Evolutionary conservation across 2,329 filamentous ascomycete genomes (phyloP), one percentile per base, ranked within the genome.

Genomic region (Fusarium agapanthi): DNA sequence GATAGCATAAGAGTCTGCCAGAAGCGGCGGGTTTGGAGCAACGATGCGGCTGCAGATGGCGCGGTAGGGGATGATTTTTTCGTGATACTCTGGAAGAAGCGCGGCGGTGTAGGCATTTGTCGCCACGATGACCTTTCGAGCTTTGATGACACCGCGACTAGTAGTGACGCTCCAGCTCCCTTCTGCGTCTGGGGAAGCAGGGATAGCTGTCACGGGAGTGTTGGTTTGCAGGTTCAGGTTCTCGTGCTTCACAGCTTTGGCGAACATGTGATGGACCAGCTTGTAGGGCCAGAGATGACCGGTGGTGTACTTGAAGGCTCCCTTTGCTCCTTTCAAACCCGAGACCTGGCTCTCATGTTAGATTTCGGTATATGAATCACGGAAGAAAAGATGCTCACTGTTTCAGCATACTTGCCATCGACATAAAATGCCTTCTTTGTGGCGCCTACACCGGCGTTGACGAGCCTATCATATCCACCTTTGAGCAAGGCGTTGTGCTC

Each of bases 41-140:
- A 79, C 76, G 65, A 81, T 79, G 7, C 73, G 75, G 38, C 78
- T 80, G 63, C 80, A 81, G 6, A 79, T 80, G 7, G 88, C 91
- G 4, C 71, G 63, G 34, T 73, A 73, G 0, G 91, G 91, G 14
- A 92, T 85, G 65, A 93, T 92, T 22, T 88, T 86, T 65, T 87
- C 84, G 10, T 83, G 79, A 75, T 91, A 92, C 28, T 47, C 62
- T 13, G 57, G 62, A 4, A 65, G 57, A 48, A 65, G 62, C 2
- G 62, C 48, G 5, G 40, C 40, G 13, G 62, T 65, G n/a, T 65
- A 61, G 1, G 56, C 61, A 14, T 65, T 61, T 1, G 61, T 61
- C 1, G 56, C 56, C 7, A 65, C 16, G 5, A 62, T 44, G 12
- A 65, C 20, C 15, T 65, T 61, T 1, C 13, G 30, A 5, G 38